phyloP scores from a whole-genome alignment of 768 basidiomycete genomes.

The Leccinum rimulosum region DNA sequence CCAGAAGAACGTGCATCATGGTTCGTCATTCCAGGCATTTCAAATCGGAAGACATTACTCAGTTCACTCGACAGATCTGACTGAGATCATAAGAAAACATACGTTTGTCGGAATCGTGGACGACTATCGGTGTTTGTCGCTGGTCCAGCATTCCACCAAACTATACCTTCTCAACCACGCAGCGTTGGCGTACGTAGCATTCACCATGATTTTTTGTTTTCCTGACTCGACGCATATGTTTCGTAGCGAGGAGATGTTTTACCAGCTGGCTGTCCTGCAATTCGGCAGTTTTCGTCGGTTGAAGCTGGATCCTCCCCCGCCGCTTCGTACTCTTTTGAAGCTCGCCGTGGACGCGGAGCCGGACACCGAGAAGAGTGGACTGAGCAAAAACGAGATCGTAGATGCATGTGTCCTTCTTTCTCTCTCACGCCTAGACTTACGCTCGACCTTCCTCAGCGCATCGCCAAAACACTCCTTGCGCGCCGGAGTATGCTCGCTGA shows the following conservation, averaged over 20 bases:
- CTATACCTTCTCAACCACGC: conserved; percentile 89
- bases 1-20: conserved; percentile 60
- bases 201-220: neutral
- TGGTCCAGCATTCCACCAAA: conserved; percentile 86
- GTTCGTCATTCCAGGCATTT: conserved; percentile 41
- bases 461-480: conserved; percentile 54
- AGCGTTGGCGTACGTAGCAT: conserved; percentile 65
- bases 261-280: conserved; percentile 88
- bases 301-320: conserved; percentile 80
- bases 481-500: conserved; percentile 85
- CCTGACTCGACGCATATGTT: neutral
- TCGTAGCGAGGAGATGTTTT: conserved; percentile 87
- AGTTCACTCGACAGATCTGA: conserved; percentile 52
- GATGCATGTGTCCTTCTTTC: conserved; percentile 48
- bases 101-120: conserved; percentile 93
- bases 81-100: conserved; percentile 82
- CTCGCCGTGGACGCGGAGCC: conserved; percentile 77
- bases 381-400: conserved; percentile 62
- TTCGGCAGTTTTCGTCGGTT: conserved; percentile 81
- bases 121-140: conserved; percentile 62
- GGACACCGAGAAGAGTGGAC: conserved; percentile 44
- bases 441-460: conserved; percentile 44
- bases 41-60: neutral
- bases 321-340: conserved; percentile 63
- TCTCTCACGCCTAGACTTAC: neutral